Evolutionary conservation across 139 green algal genomes (phyloP).

Genomic region (Tetradesmus obliquus): DNA sequence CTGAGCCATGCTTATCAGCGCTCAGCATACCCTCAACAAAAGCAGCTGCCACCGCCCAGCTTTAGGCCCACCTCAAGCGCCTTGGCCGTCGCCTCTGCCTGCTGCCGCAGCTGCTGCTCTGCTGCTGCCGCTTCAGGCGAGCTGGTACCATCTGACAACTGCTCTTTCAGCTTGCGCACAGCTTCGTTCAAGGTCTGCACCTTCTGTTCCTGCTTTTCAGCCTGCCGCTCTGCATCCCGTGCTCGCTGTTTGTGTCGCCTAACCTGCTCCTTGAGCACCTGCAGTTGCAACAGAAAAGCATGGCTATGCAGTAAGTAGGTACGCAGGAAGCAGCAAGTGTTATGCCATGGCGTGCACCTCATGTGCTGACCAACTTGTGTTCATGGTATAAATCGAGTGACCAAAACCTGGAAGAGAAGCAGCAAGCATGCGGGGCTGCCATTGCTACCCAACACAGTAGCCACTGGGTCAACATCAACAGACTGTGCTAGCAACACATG

Average conservation of each 20-base stretch:
- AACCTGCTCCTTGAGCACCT: slow-evolving; percentile 43
- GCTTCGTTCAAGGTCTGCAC: not conserved
- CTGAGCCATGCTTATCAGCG: not conserved
- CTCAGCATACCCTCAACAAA: not conserved
- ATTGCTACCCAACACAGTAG: not conserved
- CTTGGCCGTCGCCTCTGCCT: not conserved
- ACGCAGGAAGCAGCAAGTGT: not conserved
- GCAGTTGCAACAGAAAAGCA: not conserved
- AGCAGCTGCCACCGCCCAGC: not conserved
- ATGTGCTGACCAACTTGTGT: not conserved
- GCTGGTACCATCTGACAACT: not conserved
- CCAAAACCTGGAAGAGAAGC: not conserved
- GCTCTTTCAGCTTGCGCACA: not conserved
- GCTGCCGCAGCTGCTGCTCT: slow-evolving; percentile 24
- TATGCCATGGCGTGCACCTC: not conserved
- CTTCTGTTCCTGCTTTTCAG: slow-evolving; percentile 23
- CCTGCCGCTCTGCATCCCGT: slow-evolving; percentile 7
- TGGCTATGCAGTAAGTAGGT: not conserved
- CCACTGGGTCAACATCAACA: not conserved
- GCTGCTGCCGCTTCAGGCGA: slow-evolving; percentile 10
- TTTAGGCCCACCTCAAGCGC: not conserved
- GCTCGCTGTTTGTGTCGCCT: slow-evolving; percentile 23
- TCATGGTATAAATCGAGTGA: not conserved
- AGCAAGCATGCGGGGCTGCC: not conserved
- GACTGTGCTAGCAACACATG: not conserved